phyloP scores from a whole-genome alignment of 257 asterid genomes.

The Nicotiana attenuata region DNA sequence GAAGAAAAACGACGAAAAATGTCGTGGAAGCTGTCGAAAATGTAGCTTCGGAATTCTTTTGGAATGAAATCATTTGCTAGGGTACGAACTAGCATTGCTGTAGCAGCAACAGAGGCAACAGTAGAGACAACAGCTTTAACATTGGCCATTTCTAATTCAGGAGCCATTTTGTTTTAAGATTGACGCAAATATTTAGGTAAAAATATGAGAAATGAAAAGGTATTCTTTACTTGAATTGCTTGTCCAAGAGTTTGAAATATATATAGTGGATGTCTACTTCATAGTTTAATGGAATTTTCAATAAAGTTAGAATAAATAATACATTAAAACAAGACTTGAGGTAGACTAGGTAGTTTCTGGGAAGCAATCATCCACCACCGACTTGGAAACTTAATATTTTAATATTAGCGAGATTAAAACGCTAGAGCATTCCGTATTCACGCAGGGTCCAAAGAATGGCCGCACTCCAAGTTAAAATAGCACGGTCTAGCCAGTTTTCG shows the following conservation, averaged over 20 bases:
- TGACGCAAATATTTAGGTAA: neutral
- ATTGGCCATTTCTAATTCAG: neutral
- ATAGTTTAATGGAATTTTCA: neutral
- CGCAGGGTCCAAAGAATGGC: too few species aligned
- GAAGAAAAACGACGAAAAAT: constrained; percentile 23
- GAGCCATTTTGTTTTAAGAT: neutral
- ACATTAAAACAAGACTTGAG: neutral
- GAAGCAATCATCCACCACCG: neutral
- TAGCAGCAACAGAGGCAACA: constrained; percentile 40
- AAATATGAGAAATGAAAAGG: neutral
- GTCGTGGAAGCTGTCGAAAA: constrained; percentile 8
- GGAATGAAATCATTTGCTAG: constrained; percentile 36
- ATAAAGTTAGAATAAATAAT: neutral
- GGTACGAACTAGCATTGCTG: constrained; percentile 39
- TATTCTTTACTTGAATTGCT: neutral
- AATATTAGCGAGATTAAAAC: too few species aligned
- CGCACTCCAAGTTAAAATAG: too few species aligned
- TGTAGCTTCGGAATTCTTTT: constrained; percentile 19
- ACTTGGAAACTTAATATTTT: neutral
- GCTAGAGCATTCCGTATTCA: too few species aligned
- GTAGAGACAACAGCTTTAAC: constrained; percentile 32
- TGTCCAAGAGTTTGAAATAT: neutral
- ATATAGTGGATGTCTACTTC: neutral
- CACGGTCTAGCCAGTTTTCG: too few species aligned
- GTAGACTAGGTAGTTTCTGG: constrained; percentile 7